Conservation (phyloP, 208 protist species). For the Strigomonas galati region DNA sequence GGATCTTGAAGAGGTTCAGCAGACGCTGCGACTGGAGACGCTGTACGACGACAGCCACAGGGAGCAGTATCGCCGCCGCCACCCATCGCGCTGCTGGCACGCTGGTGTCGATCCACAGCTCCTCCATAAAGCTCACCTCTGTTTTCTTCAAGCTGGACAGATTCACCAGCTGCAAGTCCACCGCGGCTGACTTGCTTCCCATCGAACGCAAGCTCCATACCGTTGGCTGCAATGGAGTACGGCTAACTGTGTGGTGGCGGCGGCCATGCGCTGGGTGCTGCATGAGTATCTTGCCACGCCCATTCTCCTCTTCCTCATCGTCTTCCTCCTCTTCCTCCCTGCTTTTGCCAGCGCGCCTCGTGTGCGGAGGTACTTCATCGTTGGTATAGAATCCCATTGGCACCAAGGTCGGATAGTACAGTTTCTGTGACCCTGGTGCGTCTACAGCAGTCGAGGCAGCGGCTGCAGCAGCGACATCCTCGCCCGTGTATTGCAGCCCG, state of each 20-base stretch:
- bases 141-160: not conserved
- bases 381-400: not conserved
- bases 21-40: constrained; percentile 61
- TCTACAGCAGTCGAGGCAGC: no score
- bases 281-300: no score
- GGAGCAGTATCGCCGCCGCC: constrained; percentile 67
- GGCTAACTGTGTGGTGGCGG: no score
- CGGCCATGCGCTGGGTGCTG: no score
- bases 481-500: not conserved
- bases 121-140: not conserved
- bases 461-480: not conserved
- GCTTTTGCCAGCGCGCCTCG: no score
- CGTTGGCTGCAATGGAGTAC: not conserved
- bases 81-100: constrained; percentile 79
- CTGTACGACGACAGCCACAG: constrained; percentile 63
- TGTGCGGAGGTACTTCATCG: constrained; percentile 1
- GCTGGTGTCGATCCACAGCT: constrained; percentile 63
- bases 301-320: no score
- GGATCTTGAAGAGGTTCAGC: constrained; percentile 26
- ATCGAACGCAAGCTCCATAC: not conserved
- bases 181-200: not conserved
- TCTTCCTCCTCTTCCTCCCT: not conserved
- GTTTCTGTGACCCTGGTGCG: not conserved
- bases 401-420: not conserved
- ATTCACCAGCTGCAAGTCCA: not conserved